Conservation (phyloP, 1,139 yeast species). For the Suhomyces choctaworum region DNA sequence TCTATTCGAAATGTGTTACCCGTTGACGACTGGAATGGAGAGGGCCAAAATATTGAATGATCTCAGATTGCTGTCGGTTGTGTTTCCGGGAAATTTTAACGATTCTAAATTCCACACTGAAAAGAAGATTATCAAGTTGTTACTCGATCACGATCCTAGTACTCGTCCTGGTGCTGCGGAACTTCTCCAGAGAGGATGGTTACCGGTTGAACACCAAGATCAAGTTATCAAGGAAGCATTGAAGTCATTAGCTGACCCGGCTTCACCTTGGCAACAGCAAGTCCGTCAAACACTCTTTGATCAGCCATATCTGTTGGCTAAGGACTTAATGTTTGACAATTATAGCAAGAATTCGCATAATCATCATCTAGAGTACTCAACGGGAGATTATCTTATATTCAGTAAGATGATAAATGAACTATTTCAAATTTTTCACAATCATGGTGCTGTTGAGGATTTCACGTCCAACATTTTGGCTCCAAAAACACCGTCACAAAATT, state of each 20-base stretch:
- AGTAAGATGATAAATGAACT: constrained; percentile 57
- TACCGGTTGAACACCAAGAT: constrained; percentile 90
- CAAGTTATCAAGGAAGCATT: constrained; percentile 86
- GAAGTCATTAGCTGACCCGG: constrained; percentile 80
- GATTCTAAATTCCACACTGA: constrained; percentile 54
- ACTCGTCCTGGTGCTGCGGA: constrained; percentile 75
- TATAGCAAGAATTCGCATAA: constrained; percentile 24
- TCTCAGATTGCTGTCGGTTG: constrained; percentile 57
- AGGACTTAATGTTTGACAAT: constrained; percentile 77
- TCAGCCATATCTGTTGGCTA: constrained; percentile 80
- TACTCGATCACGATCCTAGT: constrained; percentile 78
- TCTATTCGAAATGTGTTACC: constrained; percentile 90
- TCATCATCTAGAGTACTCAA: constrained; percentile 23
- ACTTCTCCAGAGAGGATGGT: constrained; percentile 72
- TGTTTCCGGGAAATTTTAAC: constrained; percentile 68
- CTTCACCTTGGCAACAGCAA: constrained; percentile 93
- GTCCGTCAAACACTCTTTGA: constrained; percentile 82
- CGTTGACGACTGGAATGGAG: constrained; percentile 88
- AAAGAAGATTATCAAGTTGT: constrained; percentile 58
- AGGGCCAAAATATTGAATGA: constrained; percentile 68
- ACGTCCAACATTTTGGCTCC: constrained; percentile 65
- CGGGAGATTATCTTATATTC: constrained; percentile 44
- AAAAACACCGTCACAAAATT: constrained; percentile 68
- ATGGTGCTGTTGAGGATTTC: constrained; percentile 83
- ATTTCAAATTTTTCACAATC: constrained; percentile 61